Evolutionary conservation across 2,329 filamentous ascomycete species (phyloP), one percentile per base, ranked within the genome.

Genomic region (Exophiala dermatitidis): DNA sequence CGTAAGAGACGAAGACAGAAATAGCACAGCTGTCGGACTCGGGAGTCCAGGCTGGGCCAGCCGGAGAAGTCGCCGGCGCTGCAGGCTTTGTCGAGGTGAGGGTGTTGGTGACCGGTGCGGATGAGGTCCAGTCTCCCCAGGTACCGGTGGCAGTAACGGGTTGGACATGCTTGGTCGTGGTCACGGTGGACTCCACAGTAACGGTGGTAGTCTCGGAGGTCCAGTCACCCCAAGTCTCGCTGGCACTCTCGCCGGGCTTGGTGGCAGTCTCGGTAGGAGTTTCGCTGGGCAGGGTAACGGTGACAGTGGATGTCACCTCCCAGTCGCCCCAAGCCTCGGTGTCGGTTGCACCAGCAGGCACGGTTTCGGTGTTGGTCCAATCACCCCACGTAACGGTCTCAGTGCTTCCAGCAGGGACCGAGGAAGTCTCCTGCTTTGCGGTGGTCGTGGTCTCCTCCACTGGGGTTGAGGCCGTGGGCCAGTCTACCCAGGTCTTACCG

Each of bases 101-200:
- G n/a, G 53, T 31, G 42, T 46, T 53, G 28, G 48, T 54, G 9
- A 47, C 51, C 3, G 30, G 28, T 19, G 36, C 49, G n/a, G 48
- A 41, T 43, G 49, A 34, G n/a, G 31, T 64, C 31, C 69, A 63
- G 46, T 68, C 62, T 42, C 50, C 45, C 44, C 48, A 50, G 33
- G 42, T 47, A 32, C 66, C 56, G 63, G 75, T 75, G 72, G 79
- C 85, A 58, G 86, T 85, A 80, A 86, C 89, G 75, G 82, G 78
- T 63, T 85, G 77, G 64, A 87, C 81, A 63, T 77, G 80, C 69
- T 78, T 76, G 60, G 83, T 87, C 72, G 82, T 77, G 61, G 85
- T 89, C 60, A 86, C 79, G 48, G 80, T 77, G 64, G 80, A 74
- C 68, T 81, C 79, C 47, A 83, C 78, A 65, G 82, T 80, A 60